Evolutionary conservation across 176 grass and related monocot species (phyloP), one percentile per base, ranked within the genome.

Genomic region (Carex parvula): DNA sequence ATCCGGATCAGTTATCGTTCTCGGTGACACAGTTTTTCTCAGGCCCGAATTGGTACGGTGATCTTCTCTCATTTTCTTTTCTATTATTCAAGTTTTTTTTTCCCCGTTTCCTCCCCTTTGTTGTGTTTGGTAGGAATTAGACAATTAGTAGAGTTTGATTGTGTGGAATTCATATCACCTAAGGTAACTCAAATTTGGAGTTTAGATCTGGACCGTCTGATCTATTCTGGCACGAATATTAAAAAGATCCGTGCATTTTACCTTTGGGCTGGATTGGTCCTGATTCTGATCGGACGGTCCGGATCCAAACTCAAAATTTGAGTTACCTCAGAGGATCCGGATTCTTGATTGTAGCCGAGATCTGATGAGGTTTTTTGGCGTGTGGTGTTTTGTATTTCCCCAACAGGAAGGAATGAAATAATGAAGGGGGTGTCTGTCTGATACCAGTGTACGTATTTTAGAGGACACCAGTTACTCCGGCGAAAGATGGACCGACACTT

Each of bases 301-400:
- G 0, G 42, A 44, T 44, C 42, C 42, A 9, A 44, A 44, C 42
- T 44, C 7, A 44, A 44, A 44, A 44, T 44, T 44, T 44, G 6
- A 44, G 42, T 44, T 44, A 44, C 42, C 42, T 44, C 42, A 44
- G 42, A 8, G 42, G 42, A 44, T 44, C 42, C 42, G 42, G 42
- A 44, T 44, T 44, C 42, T 8, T 44, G 42, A 44, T 60, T 92
- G 85, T 52, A 79, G 74, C 80, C 84, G 88, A 89, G 84, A 89
- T 92, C 93, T 95, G 93, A 95, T 81, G 88, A 89, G 88, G 79
- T 90, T 90, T 94, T 92, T 85, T 87, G 86, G 93, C 93, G 93
- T 92, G 90, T 94, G 91, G 70, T 86, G 52, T 64, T 92, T 95
- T 92, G 57, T 90, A 89, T 90, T 88, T 86, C 89, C 86, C 92